These are phyloP conservation scores for Jasminum sambac DNA, from an alignment of 257 asterid genomes.

Conservation along the genomic window DNA sequence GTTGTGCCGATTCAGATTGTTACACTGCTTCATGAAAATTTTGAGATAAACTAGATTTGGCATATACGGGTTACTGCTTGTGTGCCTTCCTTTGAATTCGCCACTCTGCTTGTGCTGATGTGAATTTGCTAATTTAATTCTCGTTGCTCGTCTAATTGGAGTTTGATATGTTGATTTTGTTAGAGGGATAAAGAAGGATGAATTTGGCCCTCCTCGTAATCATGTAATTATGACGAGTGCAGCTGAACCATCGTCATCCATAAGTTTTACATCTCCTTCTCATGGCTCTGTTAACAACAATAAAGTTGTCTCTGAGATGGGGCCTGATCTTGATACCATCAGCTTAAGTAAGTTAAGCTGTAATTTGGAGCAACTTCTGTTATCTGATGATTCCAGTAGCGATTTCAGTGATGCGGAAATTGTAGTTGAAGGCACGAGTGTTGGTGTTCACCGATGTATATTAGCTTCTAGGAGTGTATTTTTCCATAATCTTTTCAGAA, in stretches of 20 bases:
- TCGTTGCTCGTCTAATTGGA: neutral
- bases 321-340: constrained; percentile 39
- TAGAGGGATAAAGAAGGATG: constrained; percentile 7
- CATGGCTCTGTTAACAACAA: constrained; percentile 41
- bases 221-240: constrained; percentile 43
- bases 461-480: constrained; percentile 64
- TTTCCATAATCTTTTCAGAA: constrained; percentile 44
- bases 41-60: constrained; percentile 24
- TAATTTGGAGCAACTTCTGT: constrained; percentile 49
- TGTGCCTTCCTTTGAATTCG: constrained; percentile 9
- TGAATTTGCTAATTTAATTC: neutral
- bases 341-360: constrained; percentile 54
- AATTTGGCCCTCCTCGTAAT: constrained; percentile 4
- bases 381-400: constrained; percentile 29
- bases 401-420: constrained; percentile 61
- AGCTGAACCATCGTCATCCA: constrained; percentile 63
- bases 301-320: constrained; percentile 32
- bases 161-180: constrained; percentile 7
- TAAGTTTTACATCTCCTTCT: constrained; percentile 58
- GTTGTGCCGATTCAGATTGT: neutral
- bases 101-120: constrained; percentile 7
- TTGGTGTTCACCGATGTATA: constrained; percentile 66
- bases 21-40: constrained; percentile 10
- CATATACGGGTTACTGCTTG: neutral
- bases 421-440: constrained; percentile 45